Conservation (phyloP, 176 grass and related monocot genomes). For the Raddia guianensis region DNA sequence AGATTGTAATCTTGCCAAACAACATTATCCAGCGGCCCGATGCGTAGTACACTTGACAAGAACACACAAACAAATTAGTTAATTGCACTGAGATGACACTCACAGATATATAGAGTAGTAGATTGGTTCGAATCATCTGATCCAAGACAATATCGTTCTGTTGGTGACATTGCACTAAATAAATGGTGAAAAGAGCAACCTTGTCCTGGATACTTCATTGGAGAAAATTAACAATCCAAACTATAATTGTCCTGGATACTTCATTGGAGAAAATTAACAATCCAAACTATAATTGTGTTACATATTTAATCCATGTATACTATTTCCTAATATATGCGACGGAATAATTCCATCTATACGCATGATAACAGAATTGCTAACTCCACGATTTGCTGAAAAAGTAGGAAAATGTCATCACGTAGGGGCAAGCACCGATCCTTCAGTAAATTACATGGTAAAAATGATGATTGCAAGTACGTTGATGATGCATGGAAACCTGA, state of each 20-base stretch:
- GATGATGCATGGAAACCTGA: not conserved
- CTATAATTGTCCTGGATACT: not conserved
- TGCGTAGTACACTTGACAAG: not conserved
- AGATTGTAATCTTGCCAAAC: conserved; percentile 18
- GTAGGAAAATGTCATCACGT: not conserved
- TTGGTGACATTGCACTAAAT: conserved; percentile 30
- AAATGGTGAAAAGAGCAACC: conserved; percentile 32
- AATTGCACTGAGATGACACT: no score
- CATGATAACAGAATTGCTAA: not conserved
- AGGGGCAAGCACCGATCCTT: not conserved
- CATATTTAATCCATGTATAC: not conserved
- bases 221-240: conserved; percentile 15
- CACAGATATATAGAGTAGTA: conserved; percentile 3
- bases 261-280: conserved; percentile 20
- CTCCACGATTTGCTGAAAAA: not conserved
- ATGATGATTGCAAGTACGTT: not conserved
- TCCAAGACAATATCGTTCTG: not conserved
- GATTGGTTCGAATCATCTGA: conserved; percentile 27
- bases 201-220: conserved; percentile 6
- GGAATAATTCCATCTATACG: not conserved
- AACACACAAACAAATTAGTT: not conserved
- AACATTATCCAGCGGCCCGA: not conserved
- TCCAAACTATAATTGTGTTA: not conserved
- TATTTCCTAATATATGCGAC: not conserved
- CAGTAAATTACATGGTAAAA: not conserved